These are phyloP conservation scores for Chlamydomonas schloesseri DNA, from an alignment of 139 green algal genomes.

Conservation along the genomic window DNA sequence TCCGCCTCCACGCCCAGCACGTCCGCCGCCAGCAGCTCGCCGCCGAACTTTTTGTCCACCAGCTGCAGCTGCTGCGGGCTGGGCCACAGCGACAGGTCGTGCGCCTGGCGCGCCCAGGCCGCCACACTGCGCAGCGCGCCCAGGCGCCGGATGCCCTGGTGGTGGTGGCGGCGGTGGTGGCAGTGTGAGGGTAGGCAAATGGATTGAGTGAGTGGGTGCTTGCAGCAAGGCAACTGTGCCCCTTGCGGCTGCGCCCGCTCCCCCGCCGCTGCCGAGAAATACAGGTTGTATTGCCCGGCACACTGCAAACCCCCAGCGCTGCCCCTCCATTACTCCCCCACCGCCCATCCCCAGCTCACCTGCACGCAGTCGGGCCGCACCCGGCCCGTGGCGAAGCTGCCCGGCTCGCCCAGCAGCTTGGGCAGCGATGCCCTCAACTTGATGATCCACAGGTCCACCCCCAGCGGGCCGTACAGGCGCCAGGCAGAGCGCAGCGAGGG, in stretches of 20 bases:
- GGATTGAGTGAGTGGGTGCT: not conserved
- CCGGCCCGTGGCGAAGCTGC: constrained; percentile 63
- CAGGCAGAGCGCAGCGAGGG: constrained; percentile 42
- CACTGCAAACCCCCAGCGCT: too few species aligned
- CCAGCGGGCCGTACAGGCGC: constrained; percentile 63
- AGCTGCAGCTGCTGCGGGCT: constrained; percentile 53
- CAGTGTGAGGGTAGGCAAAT: not conserved
- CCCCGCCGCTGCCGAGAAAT: too few species aligned
- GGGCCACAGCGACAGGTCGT: constrained; percentile 55
- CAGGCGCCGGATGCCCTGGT: constrained; percentile 46
- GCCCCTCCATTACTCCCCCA: not conserved
- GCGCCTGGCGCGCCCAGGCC: constrained; percentile 44
- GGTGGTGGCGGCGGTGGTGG: not conserved
- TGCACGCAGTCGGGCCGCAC: constrained; percentile 70
- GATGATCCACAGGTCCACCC: constrained; percentile 70
- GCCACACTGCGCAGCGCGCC: constrained; percentile 26
- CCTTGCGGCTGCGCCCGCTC: too few species aligned
- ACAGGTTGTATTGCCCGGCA: too few species aligned
- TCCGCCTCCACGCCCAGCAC: constrained; percentile 57
- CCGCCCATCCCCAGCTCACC: not conserved
- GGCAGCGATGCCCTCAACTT: constrained; percentile 66
- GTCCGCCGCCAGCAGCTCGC: constrained; percentile 66
- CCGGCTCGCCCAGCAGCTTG: constrained; percentile 61
- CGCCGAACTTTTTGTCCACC: constrained; percentile 81
- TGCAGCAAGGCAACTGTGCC: too few species aligned